Base-by-base conservation (phyloP, 2,329 filamentous ascomycete genomes). In the Fusarium globosum region DNA sequence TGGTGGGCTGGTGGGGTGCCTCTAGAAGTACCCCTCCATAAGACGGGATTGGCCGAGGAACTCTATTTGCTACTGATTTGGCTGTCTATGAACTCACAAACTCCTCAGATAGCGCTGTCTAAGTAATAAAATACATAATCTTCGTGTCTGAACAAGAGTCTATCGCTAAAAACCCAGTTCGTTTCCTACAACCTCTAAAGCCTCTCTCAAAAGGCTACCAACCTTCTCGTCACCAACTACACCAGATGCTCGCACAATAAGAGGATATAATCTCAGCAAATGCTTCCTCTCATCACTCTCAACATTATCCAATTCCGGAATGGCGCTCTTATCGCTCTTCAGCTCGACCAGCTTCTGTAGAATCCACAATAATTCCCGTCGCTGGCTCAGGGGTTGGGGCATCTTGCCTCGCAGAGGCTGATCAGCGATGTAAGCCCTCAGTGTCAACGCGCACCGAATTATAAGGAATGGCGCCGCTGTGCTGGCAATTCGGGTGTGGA, bases 381-480 rank as follows among this genome's bases (percentile, higher is more conserved):
- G 89, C 78, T 97, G 94, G 14, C 90, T 92, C 10, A 94, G 86
- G 1, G 96, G 96, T 80, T 96, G 94, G 9, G 96, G 96, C 91
- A 97, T 96, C 56, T 91, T 89, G 0, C 96, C 95, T 20, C 96
- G 88, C 26, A 99, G 85, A 2, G 96, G 95, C 79, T 98, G 96
- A 81, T 99, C 96, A 8, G 95, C 93, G 51, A 97, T 91, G 79
- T 97, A 98, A 2, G 92, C 87, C 63, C 94, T 91, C n/a, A 98
- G 83, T 0, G 94, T 91, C 21, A 97, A 85, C 0, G 93, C 94
- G 18, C 93, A 91, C 6, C 96, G 91, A 4, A 97, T 85, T 49
- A 98, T 92, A 6, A 98, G 87, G 77, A 94, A 96, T 0, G 94
- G 94, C 0, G 94, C 92, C 1, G 92, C 90, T 7, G 92, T 92